These are phyloP conservation scores for Fusarium vanettenii DNA, from an alignment of 2,329 filamentous ascomycete genomes.

Conservation along the genomic window DNA sequence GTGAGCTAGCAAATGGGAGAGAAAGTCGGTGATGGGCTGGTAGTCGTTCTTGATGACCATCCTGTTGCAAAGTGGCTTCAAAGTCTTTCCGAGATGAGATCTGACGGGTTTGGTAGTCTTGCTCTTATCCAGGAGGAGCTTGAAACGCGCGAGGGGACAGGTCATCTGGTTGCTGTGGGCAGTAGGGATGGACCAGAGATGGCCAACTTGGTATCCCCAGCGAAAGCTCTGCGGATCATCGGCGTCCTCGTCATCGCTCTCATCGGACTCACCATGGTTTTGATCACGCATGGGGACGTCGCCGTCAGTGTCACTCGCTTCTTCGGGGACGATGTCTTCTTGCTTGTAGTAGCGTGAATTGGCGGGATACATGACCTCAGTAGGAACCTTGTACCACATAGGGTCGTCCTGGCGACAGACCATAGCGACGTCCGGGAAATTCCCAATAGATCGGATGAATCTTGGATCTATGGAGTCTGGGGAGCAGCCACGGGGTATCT, in stretches of 20 bases:
- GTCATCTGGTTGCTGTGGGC: background rate
- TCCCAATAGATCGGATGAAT: background rate
- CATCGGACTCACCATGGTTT: background rate
- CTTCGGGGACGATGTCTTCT: background rate
- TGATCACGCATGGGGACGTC: background rate
- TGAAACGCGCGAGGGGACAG: background rate
- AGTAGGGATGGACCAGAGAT: background rate
- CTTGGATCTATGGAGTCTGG: background rate
- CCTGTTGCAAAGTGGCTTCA: background rate
- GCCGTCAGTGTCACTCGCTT: background rate
- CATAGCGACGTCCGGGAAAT: background rate
- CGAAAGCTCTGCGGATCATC: background rate
- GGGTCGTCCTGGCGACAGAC: background rate
- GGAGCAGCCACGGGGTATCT: background rate
- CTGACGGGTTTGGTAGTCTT: background rate
- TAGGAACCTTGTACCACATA: slow-evolving; percentile 5
- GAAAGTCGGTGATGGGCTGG: background rate
- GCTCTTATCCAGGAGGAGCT: background rate
- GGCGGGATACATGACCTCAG: background rate
- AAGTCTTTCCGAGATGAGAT: background rate
- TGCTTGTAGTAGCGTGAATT: background rate
- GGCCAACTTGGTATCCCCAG: slow-evolving; percentile 1
- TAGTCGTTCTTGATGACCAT: background rate
- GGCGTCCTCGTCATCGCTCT: background rate
- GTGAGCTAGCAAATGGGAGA: background rate